Conservation (phyloP, 768 basidiomycete genomes). For the Termitomyces titanicus region DNA sequence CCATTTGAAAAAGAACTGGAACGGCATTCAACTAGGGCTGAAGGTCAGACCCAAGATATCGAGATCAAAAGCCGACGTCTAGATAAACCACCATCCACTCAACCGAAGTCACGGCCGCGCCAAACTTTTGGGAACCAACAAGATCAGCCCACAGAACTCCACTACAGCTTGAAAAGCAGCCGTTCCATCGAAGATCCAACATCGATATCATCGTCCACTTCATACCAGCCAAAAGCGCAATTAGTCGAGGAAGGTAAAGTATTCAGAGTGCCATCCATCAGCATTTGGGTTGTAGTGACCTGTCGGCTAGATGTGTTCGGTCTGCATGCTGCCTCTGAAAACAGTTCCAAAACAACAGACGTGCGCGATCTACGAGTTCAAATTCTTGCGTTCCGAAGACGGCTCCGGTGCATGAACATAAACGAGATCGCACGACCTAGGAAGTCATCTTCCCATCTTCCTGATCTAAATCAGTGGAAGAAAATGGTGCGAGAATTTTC, state of each 20-base stretch:
- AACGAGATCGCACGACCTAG: slow-evolving; percentile 48
- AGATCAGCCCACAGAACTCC: not conserved
- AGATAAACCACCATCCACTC: not conserved
- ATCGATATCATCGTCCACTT: not conserved
- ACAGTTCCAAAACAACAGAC: slow-evolving; percentile 33
- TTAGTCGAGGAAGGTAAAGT: not conserved
- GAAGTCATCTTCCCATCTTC: slow-evolving; percentile 42
- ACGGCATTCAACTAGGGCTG: not conserved
- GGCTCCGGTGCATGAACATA: slow-evolving; percentile 59
- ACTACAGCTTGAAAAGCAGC: not conserved
- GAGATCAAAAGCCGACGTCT: not conserved
- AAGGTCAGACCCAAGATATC: not conserved
- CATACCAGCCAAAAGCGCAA: not conserved
- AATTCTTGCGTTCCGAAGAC: slow-evolving; percentile 53
- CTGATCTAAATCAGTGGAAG: slow-evolving; percentile 44
- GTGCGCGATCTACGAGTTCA: slow-evolving; percentile 42
- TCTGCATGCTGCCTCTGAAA: slow-evolving; percentile 31
- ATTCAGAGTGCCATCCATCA: not conserved
- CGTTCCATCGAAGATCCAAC: not conserved
- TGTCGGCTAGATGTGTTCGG: slow-evolving; percentile 56
- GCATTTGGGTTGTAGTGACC: not conserved
- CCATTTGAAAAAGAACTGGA: not conserved
- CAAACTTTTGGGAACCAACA: not conserved
- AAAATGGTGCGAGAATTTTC: slow-evolving; percentile 46
- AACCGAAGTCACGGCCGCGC: not conserved